Conservation (phyloP, 140 eudicot genomes). For the Bidens hawaiensis region DNA sequence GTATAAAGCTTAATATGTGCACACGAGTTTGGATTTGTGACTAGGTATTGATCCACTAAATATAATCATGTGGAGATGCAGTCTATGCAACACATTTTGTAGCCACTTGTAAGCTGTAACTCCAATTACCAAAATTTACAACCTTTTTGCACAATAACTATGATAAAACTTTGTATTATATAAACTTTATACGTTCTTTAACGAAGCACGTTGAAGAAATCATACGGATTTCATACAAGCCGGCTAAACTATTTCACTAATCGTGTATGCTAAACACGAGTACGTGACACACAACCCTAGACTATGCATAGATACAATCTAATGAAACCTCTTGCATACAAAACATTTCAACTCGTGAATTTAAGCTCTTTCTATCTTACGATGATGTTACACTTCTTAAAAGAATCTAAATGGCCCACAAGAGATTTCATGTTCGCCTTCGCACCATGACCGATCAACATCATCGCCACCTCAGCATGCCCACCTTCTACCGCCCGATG, state of each 20-base stretch:
- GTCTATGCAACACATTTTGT: no score
- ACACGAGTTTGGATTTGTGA: no score
- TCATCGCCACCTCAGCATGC: constrained; percentile 49
- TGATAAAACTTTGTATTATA: no score
- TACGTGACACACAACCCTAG: not conserved
- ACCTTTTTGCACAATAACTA: no score
- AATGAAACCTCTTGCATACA: not conserved
- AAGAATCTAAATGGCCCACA: constrained; percentile 31
- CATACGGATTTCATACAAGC: not conserved
- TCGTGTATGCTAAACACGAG: not conserved
- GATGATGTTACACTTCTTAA: constrained; percentile 31
- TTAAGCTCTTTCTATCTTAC: constrained; percentile 15
- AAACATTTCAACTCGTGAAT: not conserved
- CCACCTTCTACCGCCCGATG: constrained; percentile 70
- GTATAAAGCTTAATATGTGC: no score
- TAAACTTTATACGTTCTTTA: not conserved
- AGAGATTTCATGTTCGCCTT: constrained; percentile 54
- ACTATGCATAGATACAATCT: constrained; percentile 3
- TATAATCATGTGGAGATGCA: no score
- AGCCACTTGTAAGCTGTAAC: no score
- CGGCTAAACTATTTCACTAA: constrained; percentile 4
- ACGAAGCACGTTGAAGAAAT: no score
- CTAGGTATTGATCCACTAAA: no score
- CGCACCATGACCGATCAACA: constrained; percentile 60
- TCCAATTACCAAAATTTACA: no score